phyloP scores from a whole-genome alignment of 306 rosid species.

The Cucumis sativus region DNA sequence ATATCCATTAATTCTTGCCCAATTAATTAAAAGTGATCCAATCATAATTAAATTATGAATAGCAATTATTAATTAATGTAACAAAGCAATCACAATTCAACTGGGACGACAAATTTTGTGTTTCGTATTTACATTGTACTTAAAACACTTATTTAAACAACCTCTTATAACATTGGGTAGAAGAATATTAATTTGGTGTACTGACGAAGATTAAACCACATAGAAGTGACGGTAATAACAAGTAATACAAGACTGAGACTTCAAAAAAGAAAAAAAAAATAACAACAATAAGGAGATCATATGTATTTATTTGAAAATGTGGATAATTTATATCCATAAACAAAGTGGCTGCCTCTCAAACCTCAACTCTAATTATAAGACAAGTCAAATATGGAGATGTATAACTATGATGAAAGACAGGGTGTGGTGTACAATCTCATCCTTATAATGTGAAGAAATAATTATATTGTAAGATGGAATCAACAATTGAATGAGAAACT shows the following conservation, averaged over 20 bases:
- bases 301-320: background rate
- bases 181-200: background rate
- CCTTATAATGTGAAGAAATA: background rate
- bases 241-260: background rate
- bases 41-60: background rate
- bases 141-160: too few relatives aligned
- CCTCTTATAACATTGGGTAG: background rate
- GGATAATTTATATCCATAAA: background rate
- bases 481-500: background rate
- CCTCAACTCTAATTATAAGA: too few relatives aligned
- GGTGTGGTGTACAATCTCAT: background rate
- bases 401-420: too few relatives aligned
- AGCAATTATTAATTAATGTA: background rate
- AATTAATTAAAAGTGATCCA: background rate
- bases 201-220: background rate
- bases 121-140: too few relatives aligned
- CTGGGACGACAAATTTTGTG: too few relatives aligned
- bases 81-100: background rate
- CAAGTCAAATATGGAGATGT: too few relatives aligned
- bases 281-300: background rate
- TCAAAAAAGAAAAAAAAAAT: too few relatives aligned
- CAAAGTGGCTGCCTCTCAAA: background rate
- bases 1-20: background rate
- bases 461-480: background rate
- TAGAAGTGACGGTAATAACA: background rate